Conservation (phyloP, 2,329 filamentous ascomycete genomes). For the Neopestalotiopsis sp. region DNA sequence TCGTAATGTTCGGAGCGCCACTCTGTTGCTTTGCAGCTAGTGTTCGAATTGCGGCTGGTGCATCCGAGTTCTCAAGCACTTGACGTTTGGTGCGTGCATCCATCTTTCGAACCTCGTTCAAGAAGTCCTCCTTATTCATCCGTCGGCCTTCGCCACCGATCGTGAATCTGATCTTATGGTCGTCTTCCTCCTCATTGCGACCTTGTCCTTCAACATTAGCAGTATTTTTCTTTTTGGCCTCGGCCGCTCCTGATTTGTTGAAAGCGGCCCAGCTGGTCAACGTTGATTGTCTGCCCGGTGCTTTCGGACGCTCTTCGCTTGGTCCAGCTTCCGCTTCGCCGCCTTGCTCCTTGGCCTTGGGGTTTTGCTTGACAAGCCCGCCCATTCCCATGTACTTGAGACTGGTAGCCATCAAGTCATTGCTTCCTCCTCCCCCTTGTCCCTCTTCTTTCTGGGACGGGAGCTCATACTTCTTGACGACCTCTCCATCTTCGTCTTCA, state of each 20-base stretch:
- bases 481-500: conserved; percentile 85
- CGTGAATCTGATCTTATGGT: conserved; percentile 76
- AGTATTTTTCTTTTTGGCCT: conserved; percentile 45
- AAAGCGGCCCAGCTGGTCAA: conserved; percentile 59
- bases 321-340: conserved; percentile 29
- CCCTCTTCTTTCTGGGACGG: conserved; percentile 55
- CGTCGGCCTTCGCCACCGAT: conserved; percentile 74
- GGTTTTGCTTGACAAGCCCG: conserved; percentile 45
- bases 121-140: conserved; percentile 82
- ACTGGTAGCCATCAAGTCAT: conserved; percentile 48
- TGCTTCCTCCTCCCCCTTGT: conserved; percentile 26
- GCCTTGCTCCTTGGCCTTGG: conserved; percentile 35
- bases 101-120: conserved; percentile 73
- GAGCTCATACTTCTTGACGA: conserved; percentile 83
- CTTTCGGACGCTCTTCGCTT: conserved; percentile 31
- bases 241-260: conserved; percentile 33
- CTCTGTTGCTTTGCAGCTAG: conserved; percentile 44
- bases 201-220: conserved; percentile 40
- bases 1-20: not conserved
- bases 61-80: conserved; percentile 56
- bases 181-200: conserved; percentile 59
- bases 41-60: conserved; percentile 53
- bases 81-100: conserved; percentile 68
- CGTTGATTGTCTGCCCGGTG: conserved; percentile 37
- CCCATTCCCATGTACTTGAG: conserved; percentile 62